Percentiles rank a stretch among this genome's conserved stretches.
Conservation (phyloP, 495 filamentous ascomycete genomes). For the Penicillium paradoxum region DNA sequence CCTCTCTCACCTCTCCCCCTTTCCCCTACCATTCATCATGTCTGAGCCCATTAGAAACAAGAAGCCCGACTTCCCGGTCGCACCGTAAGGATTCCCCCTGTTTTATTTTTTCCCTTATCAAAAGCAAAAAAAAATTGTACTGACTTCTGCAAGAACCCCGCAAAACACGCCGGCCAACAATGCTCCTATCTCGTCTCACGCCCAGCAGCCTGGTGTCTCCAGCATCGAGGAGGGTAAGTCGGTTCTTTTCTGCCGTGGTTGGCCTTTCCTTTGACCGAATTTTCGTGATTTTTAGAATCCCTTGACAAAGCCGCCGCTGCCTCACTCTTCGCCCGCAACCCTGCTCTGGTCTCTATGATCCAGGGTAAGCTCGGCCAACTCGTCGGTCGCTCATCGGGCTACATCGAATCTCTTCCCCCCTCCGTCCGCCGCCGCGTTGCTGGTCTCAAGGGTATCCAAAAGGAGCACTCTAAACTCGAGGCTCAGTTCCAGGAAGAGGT, state of each 20-base stretch:
- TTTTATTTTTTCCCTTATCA: slow-evolving; percentile 16
- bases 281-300: slow-evolving; percentile 57
- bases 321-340: slow-evolving; percentile 90
- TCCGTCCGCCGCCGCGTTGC: slow-evolving; percentile 88
- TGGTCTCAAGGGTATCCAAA: slow-evolving; percentile 95
- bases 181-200: slow-evolving; percentile 96
- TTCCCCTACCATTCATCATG: slow-evolving; percentile 48
- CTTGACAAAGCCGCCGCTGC: slow-evolving; percentile 82
- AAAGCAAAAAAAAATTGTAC: slow-evolving; percentile 17
- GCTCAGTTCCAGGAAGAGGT: slow-evolving; percentile 98
- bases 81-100: slow-evolving; percentile 61
- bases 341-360: slow-evolving; percentile 90
- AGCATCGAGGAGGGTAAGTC: slow-evolving; percentile 97
- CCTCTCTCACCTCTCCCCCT: slow-evolving; percentile 17
- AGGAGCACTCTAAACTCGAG: slow-evolving; percentile 97
- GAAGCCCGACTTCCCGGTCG: slow-evolving; percentile 73
- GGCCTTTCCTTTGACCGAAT: slow-evolving; percentile 11
- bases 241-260: slow-evolving; percentile 7
- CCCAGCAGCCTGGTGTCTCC: slow-evolving; percentile 86
- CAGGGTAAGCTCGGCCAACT: slow-evolving; percentile 91
- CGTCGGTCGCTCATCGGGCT: slow-evolving; percentile 92
- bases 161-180: slow-evolving; percentile 93
- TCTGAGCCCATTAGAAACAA: slow-evolving; percentile 90
- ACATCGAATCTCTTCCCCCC: slow-evolving; percentile 89
- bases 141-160: slow-evolving; percentile 62